Evolutionary conservation across 2,329 filamentous ascomycete genomes (phyloP).

Genomic region (Bipolaris oryzae): DNA sequence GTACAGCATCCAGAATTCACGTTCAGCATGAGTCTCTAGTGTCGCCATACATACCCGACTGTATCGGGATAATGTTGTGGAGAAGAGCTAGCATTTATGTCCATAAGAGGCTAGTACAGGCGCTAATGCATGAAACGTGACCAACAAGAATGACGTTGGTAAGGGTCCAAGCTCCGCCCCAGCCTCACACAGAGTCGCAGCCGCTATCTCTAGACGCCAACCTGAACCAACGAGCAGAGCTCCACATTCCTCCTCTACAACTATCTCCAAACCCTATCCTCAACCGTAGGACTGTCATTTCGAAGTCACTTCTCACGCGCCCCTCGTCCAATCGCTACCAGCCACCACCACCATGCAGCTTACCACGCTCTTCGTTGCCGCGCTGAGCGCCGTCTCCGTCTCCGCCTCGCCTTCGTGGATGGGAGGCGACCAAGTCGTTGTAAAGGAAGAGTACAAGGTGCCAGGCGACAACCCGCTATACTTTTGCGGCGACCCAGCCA

Average conservation of each 20-base stretch:
- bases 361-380: constrained; percentile 47
- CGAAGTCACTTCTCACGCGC: not conserved
- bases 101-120: constrained; percentile 3
- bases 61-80: not conserved
- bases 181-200: constrained; percentile 10
- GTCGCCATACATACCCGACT: not conserved
- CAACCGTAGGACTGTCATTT: not conserved
- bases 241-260: constrained; percentile 9
- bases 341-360: constrained; percentile 41
- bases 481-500: constrained; percentile 73
- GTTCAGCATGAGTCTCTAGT: not conserved
- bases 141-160: constrained; percentile 13
- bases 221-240: constrained; percentile 14
- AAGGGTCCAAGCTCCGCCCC: constrained; percentile 11
- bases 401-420: constrained; percentile 47
- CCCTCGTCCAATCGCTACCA: not conserved
- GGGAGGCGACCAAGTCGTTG: constrained; percentile 55
- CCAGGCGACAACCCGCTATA: constrained; percentile 84
- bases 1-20: not conserved
- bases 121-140: constrained; percentile 8
- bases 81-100: not conserved
- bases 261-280: not conserved
- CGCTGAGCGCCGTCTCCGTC: constrained; percentile 54
- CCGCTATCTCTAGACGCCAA: constrained; percentile 13
- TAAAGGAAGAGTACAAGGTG: constrained; percentile 65